Evolutionary conservation across 768 basidiomycete genomes (phyloP).

Genomic region (Austroboletus festivus): DNA sequence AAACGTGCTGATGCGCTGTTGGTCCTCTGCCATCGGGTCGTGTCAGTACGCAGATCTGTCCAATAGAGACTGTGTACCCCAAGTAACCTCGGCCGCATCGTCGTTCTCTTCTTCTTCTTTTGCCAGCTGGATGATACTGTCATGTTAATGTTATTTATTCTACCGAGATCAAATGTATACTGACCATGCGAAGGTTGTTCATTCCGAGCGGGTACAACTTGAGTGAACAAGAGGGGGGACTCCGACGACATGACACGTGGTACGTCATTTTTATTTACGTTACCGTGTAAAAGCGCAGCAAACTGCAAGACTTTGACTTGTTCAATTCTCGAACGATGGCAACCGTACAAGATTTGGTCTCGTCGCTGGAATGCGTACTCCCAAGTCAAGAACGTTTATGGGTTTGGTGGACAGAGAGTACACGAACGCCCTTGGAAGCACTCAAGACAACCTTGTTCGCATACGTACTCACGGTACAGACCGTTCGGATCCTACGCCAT

Average conservation of each 20-base stretch:
- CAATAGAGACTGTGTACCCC: constrained; percentile 48
- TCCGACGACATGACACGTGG: too few relatives aligned
- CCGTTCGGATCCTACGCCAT: constrained; percentile 30
- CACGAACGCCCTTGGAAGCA: constrained; percentile 23
- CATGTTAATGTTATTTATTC: not conserved
- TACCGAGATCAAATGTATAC: constrained; percentile 11
- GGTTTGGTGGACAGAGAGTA: constrained; percentile 14
- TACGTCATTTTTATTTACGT: too few relatives aligned
- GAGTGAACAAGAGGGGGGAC: too few relatives aligned
- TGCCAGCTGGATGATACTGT: constrained; percentile 47
- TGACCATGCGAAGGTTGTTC: constrained; percentile 59
- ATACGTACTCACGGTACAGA: constrained; percentile 31
- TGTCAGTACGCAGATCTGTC: not conserved
- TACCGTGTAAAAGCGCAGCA: too few relatives aligned
- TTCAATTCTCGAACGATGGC: too few relatives aligned
- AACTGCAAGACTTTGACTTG: too few relatives aligned
- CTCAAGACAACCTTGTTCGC: constrained; percentile 35
- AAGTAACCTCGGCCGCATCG: constrained; percentile 75
- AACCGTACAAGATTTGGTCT: not conserved
- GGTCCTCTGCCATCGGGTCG: constrained; percentile 59
- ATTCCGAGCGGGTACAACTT: constrained; percentile 9
- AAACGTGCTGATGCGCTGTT: constrained; percentile 87
- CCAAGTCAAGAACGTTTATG: constrained; percentile 5
- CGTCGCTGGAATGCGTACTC: constrained; percentile 8
- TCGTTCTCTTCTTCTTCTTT: constrained; percentile 75